Evolutionary conservation across 306 rosid genomes (phyloP), one percentile per base, ranked within the genome.

Genomic region (Rosa rugosa): DNA sequence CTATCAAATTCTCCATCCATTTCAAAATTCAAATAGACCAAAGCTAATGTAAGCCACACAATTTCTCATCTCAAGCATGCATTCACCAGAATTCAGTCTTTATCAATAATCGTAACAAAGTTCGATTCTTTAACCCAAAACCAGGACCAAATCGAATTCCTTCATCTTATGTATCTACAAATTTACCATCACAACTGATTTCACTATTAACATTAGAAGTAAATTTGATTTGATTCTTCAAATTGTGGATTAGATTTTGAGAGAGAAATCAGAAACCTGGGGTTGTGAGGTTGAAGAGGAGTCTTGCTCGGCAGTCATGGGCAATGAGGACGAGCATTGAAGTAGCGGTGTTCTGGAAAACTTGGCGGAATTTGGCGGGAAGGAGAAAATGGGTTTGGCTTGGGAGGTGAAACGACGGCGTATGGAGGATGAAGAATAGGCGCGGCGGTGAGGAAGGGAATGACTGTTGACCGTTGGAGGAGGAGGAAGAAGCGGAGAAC

Each of bases 231-330:
- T 31, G 36, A 31, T 31, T 31, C 36, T 31, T 31, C 36, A 31
- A 31, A 31, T 31, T 31, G 36, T 31, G 36, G 36, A 31, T 2
- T 2, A 18, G 16, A 31, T 8, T 76, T 47, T 59, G 6, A 12
- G 36, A 31, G 36, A 31, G 41, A 50, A 7, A 18, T 34, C 16
- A 34, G 54, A 22, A 87, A 94, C 97, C 99, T 89, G 92, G 14
- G 42, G 44, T 18, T 7, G 46, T 73, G 89, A 86, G 72, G 65
- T 36, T 53, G 91, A 81, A 88, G 63, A 31, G 70, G 91, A 79
- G 41, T 84, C 81, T 1, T 81, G 81, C 1, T 84, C 67, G 11
- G 73, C 36, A 0, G 90, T 60, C 86, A 83, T 79, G 67, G 81
- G 72, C 4, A 83, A 31, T 68, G 91, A 69, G 22, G 86, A 62